These are phyloP conservation scores for Acanthamoeba quina DNA, from an alignment of 208 protist genomes.

Conservation along the genomic window DNA sequence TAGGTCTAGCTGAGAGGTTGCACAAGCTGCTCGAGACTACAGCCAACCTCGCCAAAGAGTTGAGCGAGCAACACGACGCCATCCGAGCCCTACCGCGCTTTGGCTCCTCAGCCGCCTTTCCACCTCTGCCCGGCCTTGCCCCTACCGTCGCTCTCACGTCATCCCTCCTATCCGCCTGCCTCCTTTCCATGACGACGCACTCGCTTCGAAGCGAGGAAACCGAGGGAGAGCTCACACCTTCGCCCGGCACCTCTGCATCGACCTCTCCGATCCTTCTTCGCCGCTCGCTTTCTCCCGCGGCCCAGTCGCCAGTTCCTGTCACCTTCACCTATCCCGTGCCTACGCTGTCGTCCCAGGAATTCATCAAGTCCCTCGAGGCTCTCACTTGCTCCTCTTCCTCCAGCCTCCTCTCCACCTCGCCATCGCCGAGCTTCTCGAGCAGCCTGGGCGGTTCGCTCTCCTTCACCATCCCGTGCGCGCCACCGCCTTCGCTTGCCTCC, in stretches of 20 bases:
- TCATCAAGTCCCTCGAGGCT: conserved; percentile 49
- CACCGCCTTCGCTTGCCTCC: conserved; percentile 14
- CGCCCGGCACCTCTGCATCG: background rate
- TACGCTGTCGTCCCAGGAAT: conserved; percentile 22
- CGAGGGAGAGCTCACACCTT: background rate
- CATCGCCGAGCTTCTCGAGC: background rate
- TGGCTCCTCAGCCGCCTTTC: background rate
- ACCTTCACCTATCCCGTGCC: conserved; percentile 41
- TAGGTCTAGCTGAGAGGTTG: background rate
- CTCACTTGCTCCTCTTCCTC: background rate
- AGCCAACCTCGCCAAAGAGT: background rate
- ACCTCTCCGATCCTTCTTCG: background rate
- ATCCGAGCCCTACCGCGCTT: background rate
- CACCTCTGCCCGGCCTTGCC: background rate
- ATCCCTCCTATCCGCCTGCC: background rate
- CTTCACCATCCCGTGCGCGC: conserved; percentile 32
- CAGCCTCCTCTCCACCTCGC: background rate
- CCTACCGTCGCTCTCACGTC: background rate
- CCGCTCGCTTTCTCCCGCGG: background rate
- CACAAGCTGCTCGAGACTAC: background rate
- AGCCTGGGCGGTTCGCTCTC: background rate
- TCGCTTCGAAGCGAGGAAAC: background rate
- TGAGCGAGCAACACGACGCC: background rate
- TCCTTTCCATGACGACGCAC: background rate
- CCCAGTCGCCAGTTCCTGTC: background rate